phyloP scores from a whole-genome alignment of 2,329 filamentous ascomycete genomes.

The Alternaria hordeiaustralica region DNA sequence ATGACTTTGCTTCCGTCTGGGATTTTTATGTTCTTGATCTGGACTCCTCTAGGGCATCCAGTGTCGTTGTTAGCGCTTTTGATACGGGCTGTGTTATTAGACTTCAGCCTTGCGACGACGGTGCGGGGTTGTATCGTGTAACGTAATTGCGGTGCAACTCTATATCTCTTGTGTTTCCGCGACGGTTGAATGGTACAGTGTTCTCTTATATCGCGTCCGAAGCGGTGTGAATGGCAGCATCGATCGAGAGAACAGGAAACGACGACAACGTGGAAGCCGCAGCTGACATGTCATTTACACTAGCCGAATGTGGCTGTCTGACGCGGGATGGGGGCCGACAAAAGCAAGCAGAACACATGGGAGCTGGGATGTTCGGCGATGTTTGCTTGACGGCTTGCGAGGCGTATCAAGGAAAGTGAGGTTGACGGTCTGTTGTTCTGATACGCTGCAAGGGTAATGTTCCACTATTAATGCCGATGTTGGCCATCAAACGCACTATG shows the following conservation, averaged over 20 bases:
- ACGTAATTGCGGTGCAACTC: neutral
- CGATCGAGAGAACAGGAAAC: neutral
- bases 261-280: conserved; percentile 8
- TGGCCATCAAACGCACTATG: conserved; percentile 6
- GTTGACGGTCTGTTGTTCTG: conserved; percentile 6
- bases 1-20: neutral
- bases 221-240: conserved; percentile 5
- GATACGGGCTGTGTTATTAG: conserved; percentile 1
- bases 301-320: conserved; percentile 8
- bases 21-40: neutral
- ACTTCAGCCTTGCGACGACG: conserved; percentile 2
- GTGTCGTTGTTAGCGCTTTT: neutral
- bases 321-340: conserved; percentile 10
- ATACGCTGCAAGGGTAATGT: conserved; percentile 8
- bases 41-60: neutral
- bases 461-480: conserved; percentile 6
- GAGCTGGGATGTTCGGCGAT: conserved; percentile 2
- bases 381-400: conserved; percentile 8
- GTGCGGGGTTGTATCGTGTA: conserved; percentile 6
- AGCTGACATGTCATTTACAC: conserved; percentile 12
- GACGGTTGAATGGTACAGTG: neutral
- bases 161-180: neutral
- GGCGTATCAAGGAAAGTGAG: conserved; percentile 9
- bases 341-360: conserved; percentile 11
- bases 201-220: neutral